Percentiles rank a stretch among this genome's conserved stretches.
Evolutionary conservation across 2,329 filamentous ascomycete genomes (phyloP).

Genomic region (Aspergillus vadensis): DNA sequence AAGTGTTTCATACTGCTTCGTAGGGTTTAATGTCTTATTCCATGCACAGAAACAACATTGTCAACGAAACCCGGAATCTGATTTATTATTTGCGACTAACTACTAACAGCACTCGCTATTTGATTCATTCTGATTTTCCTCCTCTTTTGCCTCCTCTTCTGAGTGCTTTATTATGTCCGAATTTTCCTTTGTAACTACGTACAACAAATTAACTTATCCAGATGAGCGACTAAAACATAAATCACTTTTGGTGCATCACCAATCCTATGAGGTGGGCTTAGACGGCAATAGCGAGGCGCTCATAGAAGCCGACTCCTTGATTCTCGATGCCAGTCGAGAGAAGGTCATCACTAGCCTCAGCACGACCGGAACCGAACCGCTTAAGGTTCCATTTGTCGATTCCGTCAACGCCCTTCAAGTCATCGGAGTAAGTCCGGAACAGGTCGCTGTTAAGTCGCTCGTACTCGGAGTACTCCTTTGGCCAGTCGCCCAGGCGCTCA

Average conservation of each 20-base stretch:
- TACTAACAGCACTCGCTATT: no score
- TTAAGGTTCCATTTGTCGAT: slow-evolving; percentile 53
- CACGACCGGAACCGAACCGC: slow-evolving; percentile 49
- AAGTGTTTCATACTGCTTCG: no score
- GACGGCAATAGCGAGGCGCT: slow-evolving; percentile 14
- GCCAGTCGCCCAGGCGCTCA: slow-evolving; percentile 44
- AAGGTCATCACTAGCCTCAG: slow-evolving; percentile 42
- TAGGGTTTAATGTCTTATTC: no score
- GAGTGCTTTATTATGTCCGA: no score
- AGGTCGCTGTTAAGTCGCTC: slow-evolving; percentile 50
- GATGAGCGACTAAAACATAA: background rate
- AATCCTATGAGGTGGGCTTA: background rate
- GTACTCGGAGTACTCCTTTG: slow-evolving; percentile 53
- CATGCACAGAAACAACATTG: no score
- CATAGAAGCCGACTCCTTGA: slow-evolving; percentile 10
- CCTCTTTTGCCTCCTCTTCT: no score
- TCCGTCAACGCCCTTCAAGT: slow-evolving; percentile 46
- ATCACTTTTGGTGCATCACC: background rate
- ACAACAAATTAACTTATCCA: background rate
- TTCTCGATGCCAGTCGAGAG: slow-evolving; percentile 12
- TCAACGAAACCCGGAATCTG: no score
- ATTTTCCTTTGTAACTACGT: no score
- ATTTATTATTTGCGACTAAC: no score
- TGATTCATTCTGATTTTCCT: no score
- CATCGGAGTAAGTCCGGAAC: slow-evolving; percentile 42